Evolutionary conservation across 768 basidiomycete genomes (phyloP), one percentile per base, ranked within the genome.

Genomic region (Rickenella mellea): DNA sequence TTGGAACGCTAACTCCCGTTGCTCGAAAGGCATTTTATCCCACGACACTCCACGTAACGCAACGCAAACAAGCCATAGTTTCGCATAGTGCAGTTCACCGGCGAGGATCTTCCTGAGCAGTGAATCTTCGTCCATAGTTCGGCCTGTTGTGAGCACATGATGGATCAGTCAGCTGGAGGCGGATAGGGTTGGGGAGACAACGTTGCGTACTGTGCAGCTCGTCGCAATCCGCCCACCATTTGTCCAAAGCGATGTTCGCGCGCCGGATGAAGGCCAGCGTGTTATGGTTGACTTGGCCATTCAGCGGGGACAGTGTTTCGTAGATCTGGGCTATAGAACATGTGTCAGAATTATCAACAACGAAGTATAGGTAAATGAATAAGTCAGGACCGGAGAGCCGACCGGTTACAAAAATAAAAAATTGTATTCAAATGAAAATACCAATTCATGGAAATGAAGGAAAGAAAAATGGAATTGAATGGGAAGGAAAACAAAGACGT

Each of bases 21-120:
- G 92, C 59, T 96, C 92, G 46, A 86, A 89, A 3, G 89, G 80
- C 83, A 96, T 89, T 62, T 91, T 92, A 55, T 96, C 91, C 92
- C 91, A 97, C 4, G 86, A 78, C 20, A 84, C 86, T 14, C 92
- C 92, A 45, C 92, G 77, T 35, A 97, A 66, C 10, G 90, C 90
- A 19, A 94, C 83, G 56, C 92, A 96, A 17, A 92, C 83, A 25
- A 94, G 75, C 92, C 92, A 96, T 4, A 97, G 70, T 58, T 94
- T 93, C 22, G 92, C 87, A 56, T 94, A 92, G 55, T 92, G 81
- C 39, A 94, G 67, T 56, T 96, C 92, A 5, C 83, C 85, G 2
- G 80, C 80, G 17, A 96, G 77, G 37, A 97, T 79, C 63, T 89
- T 92, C 38, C 90, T 77, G 26, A 91, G 71, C 10, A 96, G 68